Conservation (phyloP, 1,139 yeast species). For the Yamadazyma sp. region DNA sequence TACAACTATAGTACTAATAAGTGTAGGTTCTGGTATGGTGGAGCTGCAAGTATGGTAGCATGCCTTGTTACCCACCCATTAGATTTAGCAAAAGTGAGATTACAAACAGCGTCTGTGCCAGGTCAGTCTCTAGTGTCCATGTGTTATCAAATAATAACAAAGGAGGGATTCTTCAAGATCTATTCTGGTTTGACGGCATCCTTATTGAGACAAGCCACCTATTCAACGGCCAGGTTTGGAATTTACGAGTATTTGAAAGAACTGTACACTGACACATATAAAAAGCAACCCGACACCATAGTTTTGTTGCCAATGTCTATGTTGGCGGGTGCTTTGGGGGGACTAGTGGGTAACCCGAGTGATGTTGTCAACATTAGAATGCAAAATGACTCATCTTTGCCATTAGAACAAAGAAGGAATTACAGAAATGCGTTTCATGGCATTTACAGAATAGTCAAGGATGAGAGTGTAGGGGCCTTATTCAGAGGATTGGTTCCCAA, state of each 20-base stretch:
- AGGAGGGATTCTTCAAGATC: constrained; percentile 68
- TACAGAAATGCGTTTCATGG: constrained; percentile 83
- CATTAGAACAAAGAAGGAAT: constrained; percentile 64
- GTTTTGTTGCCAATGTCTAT: constrained; percentile 73
- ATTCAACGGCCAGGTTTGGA: constrained; percentile 84
- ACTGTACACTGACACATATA: constrained; percentile 35
- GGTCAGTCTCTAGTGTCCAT: constrained; percentile 63
- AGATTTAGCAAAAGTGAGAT: constrained; percentile 80
- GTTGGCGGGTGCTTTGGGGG: constrained; percentile 83
- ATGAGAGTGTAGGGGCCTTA: constrained; percentile 62
- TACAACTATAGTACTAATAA: constrained; percentile 6
- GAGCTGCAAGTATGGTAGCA: constrained; percentile 68
- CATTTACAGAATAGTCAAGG: constrained; percentile 53
- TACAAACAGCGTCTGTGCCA: constrained; percentile 70
- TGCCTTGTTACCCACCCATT: constrained; percentile 69
- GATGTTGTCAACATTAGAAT: constrained; percentile 87
- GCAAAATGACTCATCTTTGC: constrained; percentile 83
- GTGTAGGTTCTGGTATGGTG: constrained; percentile 50
- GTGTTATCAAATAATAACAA: constrained; percentile 55
- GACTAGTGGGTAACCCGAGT: constrained; percentile 83
- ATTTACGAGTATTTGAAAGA: constrained; percentile 77
- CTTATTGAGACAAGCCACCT: constrained; percentile 80
- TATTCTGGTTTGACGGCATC: constrained; percentile 85
- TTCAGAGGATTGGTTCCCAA: constrained; percentile 80
- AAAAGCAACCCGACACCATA: constrained; percentile 37